Evolutionary conservation across 129 eudicot genomes (phyloP).

Genomic region (Logfia minima): DNA sequence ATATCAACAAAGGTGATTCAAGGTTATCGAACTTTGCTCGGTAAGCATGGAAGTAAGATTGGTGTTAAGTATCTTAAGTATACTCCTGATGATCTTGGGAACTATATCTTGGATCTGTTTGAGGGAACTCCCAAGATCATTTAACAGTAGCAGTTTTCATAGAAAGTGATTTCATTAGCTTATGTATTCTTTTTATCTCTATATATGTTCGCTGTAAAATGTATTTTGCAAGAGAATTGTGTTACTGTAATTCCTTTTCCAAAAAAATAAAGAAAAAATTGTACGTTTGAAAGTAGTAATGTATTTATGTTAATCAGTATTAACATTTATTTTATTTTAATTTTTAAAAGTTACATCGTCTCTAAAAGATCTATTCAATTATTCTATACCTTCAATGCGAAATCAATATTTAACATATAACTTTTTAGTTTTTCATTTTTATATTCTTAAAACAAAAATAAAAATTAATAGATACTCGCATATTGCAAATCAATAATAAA

Average conservation of each 20-base stretch:
- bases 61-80: slow-evolving; percentile 80
- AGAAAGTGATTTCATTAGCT: slow-evolving; percentile 48
- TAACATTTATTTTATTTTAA: too few species aligned
- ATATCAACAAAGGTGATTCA: slow-evolving; percentile 79
- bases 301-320: too few species aligned
- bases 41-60: slow-evolving; percentile 51
- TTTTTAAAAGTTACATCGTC: too few species aligned
- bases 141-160: slow-evolving; percentile 52
- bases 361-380: too few species aligned
- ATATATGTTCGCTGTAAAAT: slow-evolving; percentile 8
- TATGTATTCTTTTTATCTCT: slow-evolving; percentile 1
- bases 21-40: slow-evolving; percentile 82
- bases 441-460: too few species aligned
- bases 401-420: too few species aligned
- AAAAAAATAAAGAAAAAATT: too few species aligned
- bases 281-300: too few species aligned
- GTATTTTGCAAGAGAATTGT: slow-evolving; percentile 4
- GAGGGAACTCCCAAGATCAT: slow-evolving; percentile 78
- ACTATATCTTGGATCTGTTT: slow-evolving; percentile 66
- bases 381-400: too few species aligned
- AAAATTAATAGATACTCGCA: too few species aligned
- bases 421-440: too few species aligned
- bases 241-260: slow-evolving; percentile 12
- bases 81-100: slow-evolving; percentile 76
- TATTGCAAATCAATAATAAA: too few species aligned